Base-by-base conservation (phyloP, 2,329 filamentous ascomycete species). In the Xylariaceae sp. region DNA sequence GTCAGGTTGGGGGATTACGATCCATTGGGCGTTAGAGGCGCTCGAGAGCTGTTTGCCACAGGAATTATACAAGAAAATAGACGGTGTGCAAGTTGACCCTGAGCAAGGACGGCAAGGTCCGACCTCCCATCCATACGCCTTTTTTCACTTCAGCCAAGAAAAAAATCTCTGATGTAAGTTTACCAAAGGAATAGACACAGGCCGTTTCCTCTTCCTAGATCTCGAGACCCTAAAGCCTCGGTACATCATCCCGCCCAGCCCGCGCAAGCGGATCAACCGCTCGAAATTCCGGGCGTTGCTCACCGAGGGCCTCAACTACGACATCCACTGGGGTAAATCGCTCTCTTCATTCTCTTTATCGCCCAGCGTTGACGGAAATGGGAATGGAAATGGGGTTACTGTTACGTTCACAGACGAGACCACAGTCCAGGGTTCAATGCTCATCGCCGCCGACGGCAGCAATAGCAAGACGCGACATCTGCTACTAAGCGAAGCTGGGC, bases 391-490 rank as follows among this genome's bases (percentile, higher is more conserved):
- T n/a, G n/a, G n/a, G n/a, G n/a, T 58, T 45, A 34, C 37, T 3
- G 50, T 41, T 8, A 19, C n/a, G 3, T 58, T 58, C 47, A 16
- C 39, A 5, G 58, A 58, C 43, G 54, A 46, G 26, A 55, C 36
- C 5, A 11, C 11, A n/a, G 50, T 8, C 17, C 16, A 39, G 12
- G 58, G 58, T n/a, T 8, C 36, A 3, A 31, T 61, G 29, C 50
- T 61, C 16, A 17, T 58, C 36, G 50, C 28, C 23, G 55, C 55
- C 14, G 58, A 61, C n/a, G 58, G 58, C 6, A 51, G 45, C 40
- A 43, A 41, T 40, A 50, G 44, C 28, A 28, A 19, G 19, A 34
- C 49, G 5, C 41, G 56, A 11, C 5, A 26, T 3, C 17, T 49
- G 19, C 36, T 60, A 1, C 17, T 49, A 6, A 34, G 40, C 17